Evolutionary conservation across 345 rosid species (phyloP), one percentile per base, ranked within the genome.

Genomic region (Citrus cavaleriei): DNA sequence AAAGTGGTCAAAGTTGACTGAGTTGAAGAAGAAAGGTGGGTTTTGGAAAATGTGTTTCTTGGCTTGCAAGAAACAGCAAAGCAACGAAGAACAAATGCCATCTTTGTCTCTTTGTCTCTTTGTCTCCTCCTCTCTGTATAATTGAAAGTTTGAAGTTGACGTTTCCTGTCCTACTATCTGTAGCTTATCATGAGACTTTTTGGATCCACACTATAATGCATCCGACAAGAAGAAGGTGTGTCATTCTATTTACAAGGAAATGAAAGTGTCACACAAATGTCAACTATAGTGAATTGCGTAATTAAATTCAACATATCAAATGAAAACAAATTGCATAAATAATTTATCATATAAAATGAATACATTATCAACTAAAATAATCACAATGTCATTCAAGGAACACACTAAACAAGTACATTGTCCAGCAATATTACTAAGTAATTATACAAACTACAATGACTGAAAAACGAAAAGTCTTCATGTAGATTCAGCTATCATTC

Each of bases 51-150:
- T 22, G 40, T 0, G 2, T 37, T 37, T 37, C 40, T 37, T 37
- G 40, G 40, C 40, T 37, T 37, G 9, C 40, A 37, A 37, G 40
- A 37, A 37, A 37, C 40, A 75, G 19, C n/a, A 3, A 68, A 24
- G 64, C 37, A 60, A 62, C 10, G 64, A 67, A 66, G 40, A 27
- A 49, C 61, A 24, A 46, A 27, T 59, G 78, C 67, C 77, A 73
- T 73, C 68, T n/a, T 5, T 27, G 16, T 35, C 27, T 66, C n/a
- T n/a, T n/a, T n/a, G n/a, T n/a, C n/a, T n/a, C 37, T 28, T 7
- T 21, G 21, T 30, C 22, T 7, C 40, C 37, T 60, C 35, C 6
- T 25, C 57, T 59, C 22, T 24, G 40, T 9, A 2, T 9, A 58
- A 28, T 61, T 28, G 18, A 35, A 28, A 24, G 42, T 38, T 42